These are phyloP conservation scores for Starmera dryadoides DNA, from an alignment of 805 yeast genomes.

Conservation along the genomic window DNA sequence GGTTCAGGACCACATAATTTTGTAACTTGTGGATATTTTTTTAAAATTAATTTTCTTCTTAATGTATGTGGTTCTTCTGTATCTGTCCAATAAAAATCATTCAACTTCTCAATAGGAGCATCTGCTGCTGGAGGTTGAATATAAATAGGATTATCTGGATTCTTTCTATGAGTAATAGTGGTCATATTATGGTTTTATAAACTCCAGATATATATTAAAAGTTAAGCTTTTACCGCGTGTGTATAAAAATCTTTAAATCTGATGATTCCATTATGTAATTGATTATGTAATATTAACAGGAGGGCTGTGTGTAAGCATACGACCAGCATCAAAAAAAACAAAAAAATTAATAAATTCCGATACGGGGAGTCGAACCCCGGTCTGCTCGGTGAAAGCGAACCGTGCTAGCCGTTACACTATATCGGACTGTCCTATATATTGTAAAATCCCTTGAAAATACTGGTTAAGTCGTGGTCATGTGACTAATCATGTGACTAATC, in stretches of 20 bases:
- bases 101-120: slow-evolving; percentile 26
- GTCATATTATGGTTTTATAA: too few species aligned
- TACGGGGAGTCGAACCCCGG: slow-evolving; percentile 88
- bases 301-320: too few species aligned
- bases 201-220: too few species aligned
- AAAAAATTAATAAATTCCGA: slow-evolving; percentile 37
- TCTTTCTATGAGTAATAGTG: slow-evolving; percentile 21
- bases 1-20: slow-evolving; percentile 86
- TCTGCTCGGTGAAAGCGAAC: slow-evolving; percentile 81
- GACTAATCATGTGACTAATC: too few species aligned
- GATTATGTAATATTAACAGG: too few species aligned
- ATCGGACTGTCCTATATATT: slow-evolving; percentile 47
- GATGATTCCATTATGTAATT: too few species aligned
- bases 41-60: slow-evolving; percentile 66
- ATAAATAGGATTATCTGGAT: slow-evolving; percentile 15
- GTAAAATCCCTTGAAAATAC: too few species aligned
- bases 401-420: slow-evolving; percentile 81
- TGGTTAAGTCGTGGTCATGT: too few species aligned
- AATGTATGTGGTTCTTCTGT: slow-evolving; percentile 74
- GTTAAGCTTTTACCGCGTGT: too few species aligned
- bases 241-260: not conserved
- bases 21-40: slow-evolving; percentile 71
- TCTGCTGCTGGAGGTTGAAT: slow-evolving; percentile 25
- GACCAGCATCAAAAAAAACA: too few species aligned
- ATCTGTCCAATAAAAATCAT: slow-evolving; percentile 80